phyloP scores from a whole-genome alignment of 164 flowering plant species.

The Tetrastigma voinierianum region DNA sequence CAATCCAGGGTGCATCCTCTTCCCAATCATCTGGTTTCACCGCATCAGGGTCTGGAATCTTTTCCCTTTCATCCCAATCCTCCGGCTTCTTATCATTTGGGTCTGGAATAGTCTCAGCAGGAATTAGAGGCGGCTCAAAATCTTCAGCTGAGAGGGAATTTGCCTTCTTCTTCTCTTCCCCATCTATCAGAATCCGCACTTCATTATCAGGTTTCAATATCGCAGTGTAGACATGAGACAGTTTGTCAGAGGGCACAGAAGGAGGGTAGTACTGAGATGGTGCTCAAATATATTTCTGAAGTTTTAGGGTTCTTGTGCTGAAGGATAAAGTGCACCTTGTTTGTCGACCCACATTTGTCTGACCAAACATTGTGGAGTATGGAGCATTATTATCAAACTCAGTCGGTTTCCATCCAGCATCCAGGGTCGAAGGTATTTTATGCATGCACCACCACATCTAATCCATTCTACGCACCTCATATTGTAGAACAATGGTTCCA shows the following conservation, averaged over 20 bases:
- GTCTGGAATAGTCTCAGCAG: slow-evolving; percentile 65
- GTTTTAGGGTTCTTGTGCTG: slow-evolving; percentile 76
- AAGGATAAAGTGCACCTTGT: slow-evolving; percentile 77
- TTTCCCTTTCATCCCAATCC: slow-evolving; percentile 83
- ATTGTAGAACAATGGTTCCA: slow-evolving; percentile 56
- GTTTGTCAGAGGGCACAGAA: slow-evolving; percentile 67
- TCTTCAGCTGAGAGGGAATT: slow-evolving; percentile 57
- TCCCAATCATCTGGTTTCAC: slow-evolving; percentile 87
- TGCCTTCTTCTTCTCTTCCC: slow-evolving; percentile 69
- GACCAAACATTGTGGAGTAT: slow-evolving; percentile 87
- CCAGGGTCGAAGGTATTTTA: slow-evolving; percentile 73
- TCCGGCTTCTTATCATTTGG: slow-evolving; percentile 83
- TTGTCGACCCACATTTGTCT: slow-evolving; percentile 75
- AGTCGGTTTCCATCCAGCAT: slow-evolving; percentile 61
- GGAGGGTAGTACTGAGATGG: slow-evolving; percentile 77
- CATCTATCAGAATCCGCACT: slow-evolving; percentile 57
- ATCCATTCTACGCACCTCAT: slow-evolving; percentile 74
- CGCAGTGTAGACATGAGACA: slow-evolving; percentile 73
- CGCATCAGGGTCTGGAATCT: slow-evolving; percentile 68
- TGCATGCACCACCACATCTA: slow-evolving; percentile 83
- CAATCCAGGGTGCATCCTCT: slow-evolving; percentile 84
- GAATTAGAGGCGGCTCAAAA: slow-evolving; percentile 75
- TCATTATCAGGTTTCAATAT: slow-evolving; percentile 60
- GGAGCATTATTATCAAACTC: slow-evolving; percentile 73
- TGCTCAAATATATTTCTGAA: slow-evolving; percentile 70